These are phyloP conservation scores for Yamadazyma trypodendri DNA, from an alignment of 1,139 yeast genomes.

Conservation along the genomic window DNA sequence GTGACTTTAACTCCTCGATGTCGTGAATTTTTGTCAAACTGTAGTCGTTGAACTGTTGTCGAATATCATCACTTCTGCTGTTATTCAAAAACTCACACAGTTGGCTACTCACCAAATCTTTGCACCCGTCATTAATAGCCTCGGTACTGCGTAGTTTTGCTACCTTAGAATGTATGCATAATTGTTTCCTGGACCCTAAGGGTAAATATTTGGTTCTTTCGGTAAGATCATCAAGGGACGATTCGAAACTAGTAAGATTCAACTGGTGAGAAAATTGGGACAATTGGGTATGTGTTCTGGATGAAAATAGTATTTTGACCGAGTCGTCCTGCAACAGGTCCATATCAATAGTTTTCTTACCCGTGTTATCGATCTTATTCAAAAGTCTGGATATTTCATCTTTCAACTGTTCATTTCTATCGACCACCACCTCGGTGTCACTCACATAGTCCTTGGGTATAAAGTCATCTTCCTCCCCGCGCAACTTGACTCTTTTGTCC, in stretches of 20 bases:
- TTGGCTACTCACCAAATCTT: slow-evolving; percentile 57
- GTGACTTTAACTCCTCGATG: slow-evolving; percentile 70
- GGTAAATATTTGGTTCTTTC: slow-evolving; percentile 60
- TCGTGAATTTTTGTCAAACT: slow-evolving; percentile 67
- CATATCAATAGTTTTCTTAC: neutral
- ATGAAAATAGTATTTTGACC: slow-evolving; percentile 59
- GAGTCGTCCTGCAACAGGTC: slow-evolving; percentile 34
- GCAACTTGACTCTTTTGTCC: slow-evolving; percentile 10
- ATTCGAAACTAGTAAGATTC: slow-evolving; percentile 59
- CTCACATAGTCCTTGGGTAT: slow-evolving; percentile 43
- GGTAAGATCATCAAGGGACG: slow-evolving; percentile 47
- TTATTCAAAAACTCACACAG: slow-evolving; percentile 56
- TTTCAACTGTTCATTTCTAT: slow-evolving; percentile 29
- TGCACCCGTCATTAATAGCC: slow-evolving; percentile 80
- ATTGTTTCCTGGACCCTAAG: slow-evolving; percentile 79
- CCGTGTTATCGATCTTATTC: slow-evolving; percentile 20
- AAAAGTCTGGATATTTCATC: slow-evolving; percentile 46
- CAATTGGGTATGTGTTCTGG: slow-evolving; percentile 90
- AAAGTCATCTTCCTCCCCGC: slow-evolving; percentile 26
- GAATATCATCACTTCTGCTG: slow-evolving; percentile 26
- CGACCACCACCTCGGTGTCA: slow-evolving; percentile 24
- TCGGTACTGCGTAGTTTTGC: slow-evolving; percentile 46
- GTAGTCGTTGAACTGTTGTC: slow-evolving; percentile 56
- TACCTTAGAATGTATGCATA: slow-evolving; percentile 73
- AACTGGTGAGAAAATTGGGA: slow-evolving; percentile 79